Evolutionary conservation across 495 filamentous ascomycete genomes (phyloP).

Genomic region (Annulohypoxylon maeteangense): DNA sequence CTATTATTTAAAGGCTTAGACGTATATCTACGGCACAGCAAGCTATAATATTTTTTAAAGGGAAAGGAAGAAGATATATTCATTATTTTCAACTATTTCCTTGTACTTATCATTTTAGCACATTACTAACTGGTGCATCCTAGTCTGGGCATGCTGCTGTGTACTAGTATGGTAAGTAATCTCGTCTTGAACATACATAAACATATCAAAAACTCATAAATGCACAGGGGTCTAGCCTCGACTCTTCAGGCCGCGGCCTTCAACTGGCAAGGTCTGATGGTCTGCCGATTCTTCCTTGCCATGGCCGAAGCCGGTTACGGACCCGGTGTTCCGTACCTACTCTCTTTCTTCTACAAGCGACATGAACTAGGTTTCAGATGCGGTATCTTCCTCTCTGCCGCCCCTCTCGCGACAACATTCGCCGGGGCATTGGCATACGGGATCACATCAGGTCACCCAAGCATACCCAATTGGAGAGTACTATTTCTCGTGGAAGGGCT

Average conservation of each 20-base stretch:
- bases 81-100: neutral
- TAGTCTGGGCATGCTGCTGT: constrained; percentile 43
- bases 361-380: constrained; percentile 80
- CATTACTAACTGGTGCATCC: neutral
- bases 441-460: constrained; percentile 75
- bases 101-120: neutral
- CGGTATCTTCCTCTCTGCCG: constrained; percentile 80
- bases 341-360: constrained; percentile 86
- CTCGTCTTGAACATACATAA: constrained; percentile 21
- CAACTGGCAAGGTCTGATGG: constrained; percentile 74
- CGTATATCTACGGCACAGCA: too few relatives aligned
- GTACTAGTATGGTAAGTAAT: constrained; percentile 47
- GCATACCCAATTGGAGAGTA: constrained; percentile 78
- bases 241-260: constrained; percentile 69
- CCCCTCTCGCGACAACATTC: constrained; percentile 84
- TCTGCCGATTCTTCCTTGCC: constrained; percentile 73
- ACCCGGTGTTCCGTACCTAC: constrained; percentile 75
- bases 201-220: neutral
- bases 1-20: neutral
- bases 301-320: constrained; percentile 75
- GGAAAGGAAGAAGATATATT: neutral
- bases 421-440: constrained; percentile 85
- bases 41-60: too few relatives aligned
- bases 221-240: constrained; percentile 64
- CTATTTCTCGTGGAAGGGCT: constrained; percentile 87